These are phyloP conservation scores for Teratosphaeria pseudoeucalypti DNA, from an alignment of 2,329 filamentous ascomycete genomes.

Conservation along the genomic window DNA sequence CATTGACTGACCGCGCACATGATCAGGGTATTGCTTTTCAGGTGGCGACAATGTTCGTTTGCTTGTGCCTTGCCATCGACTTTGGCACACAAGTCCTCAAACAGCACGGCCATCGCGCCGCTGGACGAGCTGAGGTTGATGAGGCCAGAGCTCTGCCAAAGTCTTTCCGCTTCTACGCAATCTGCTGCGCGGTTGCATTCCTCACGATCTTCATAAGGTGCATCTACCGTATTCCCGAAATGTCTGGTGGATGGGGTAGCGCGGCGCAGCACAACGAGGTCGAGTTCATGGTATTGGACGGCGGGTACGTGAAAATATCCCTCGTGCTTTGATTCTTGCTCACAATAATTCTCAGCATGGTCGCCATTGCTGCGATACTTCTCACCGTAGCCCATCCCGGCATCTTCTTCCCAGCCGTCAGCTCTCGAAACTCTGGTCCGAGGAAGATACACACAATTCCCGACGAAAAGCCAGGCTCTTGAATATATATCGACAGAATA, in stretches of 20 bases:
- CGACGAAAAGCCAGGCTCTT: background rate
- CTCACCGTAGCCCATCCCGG: constrained; percentile 37
- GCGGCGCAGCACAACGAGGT: constrained; percentile 36
- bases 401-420: constrained; percentile 30
- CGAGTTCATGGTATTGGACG: constrained; percentile 39
- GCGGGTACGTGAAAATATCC: constrained; percentile 30
- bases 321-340: background rate
- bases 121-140: constrained; percentile 22
- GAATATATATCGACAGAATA: background rate
- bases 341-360: constrained; percentile 29
- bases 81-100: constrained; percentile 22
- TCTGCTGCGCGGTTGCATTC: constrained; percentile 48
- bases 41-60: constrained; percentile 34
- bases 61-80: constrained; percentile 32
- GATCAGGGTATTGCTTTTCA: constrained; percentile 31
- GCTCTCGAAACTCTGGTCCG: background rate
- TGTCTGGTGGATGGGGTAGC: constrained; percentile 41
- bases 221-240: constrained; percentile 49
- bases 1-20: background rate
- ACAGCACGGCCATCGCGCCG: constrained; percentile 1
- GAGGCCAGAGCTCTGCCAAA: constrained; percentile 21
- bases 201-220: constrained; percentile 55
- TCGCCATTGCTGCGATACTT: constrained; percentile 30
- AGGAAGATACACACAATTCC: background rate
- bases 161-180: constrained; percentile 45